A percentile compares a stretch with the other conserved stretches of the same genome.
These are phyloP conservation scores for Chaetothyriales sp. DNA, from an alignment of 2,329 filamentous ascomycete species.

Conservation along the genomic window DNA sequence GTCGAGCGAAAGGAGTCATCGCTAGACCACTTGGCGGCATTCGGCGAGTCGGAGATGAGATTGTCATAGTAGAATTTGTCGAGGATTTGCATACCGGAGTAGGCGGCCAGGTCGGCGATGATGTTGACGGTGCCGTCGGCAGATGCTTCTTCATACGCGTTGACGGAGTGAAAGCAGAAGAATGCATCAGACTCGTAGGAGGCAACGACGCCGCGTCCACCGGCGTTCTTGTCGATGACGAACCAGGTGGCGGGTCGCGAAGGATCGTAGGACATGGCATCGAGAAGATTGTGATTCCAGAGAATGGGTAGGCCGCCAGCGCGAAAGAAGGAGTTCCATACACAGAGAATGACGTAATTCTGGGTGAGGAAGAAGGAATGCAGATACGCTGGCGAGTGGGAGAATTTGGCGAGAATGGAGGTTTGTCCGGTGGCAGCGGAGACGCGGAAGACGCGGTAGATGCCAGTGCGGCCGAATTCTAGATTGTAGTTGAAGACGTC, in stretches of 20 bases:
- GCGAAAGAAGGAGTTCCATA: constrained; percentile 53
- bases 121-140: constrained; percentile 38
- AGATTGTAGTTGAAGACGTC: constrained; percentile 75
- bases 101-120: constrained; percentile 52
- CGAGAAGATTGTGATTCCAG: constrained; percentile 53
- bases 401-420: constrained; percentile 56
- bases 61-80: constrained; percentile 57
- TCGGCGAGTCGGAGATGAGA: constrained; percentile 43
- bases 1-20: constrained; percentile 14
- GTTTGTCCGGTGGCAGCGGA: constrained; percentile 51
- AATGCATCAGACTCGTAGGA: constrained; percentile 53
- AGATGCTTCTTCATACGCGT: constrained; percentile 54
- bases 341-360: constrained; percentile 57
- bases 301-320: constrained; percentile 46
- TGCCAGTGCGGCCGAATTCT: constrained; percentile 38
- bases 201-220: constrained; percentile 51
- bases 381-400: constrained; percentile 52
- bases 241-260: constrained; percentile 52
- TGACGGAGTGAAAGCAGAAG: constrained; percentile 70
- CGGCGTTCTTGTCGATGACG: constrained; percentile 51
- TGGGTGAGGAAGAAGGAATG: constrained; percentile 66
- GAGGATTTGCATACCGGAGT: constrained; percentile 52
- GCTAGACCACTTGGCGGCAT: constrained; percentile 33
- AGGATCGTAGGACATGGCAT: constrained; percentile 52
- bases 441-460: constrained; percentile 57